These are phyloP conservation scores for Bipolaris victoriae DNA, from an alignment of 2,329 filamentous ascomycete species.

Conservation along the genomic window DNA sequence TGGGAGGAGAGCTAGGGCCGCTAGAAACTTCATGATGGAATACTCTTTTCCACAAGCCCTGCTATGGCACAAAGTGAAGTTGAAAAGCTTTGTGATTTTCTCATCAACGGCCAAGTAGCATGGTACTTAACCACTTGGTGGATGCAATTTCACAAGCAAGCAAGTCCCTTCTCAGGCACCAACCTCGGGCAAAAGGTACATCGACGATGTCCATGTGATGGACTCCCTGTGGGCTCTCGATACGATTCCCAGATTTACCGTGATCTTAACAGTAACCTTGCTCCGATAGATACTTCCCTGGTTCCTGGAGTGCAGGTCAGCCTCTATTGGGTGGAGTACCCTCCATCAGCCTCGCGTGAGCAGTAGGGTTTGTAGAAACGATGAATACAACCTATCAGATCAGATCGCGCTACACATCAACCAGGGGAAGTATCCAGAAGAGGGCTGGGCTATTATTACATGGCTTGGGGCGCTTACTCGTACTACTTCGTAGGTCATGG, in stretches of 20 bases:
- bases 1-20: conserved; percentile 34
- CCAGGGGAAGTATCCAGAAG: conserved; percentile 17
- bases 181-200: conserved; percentile 22
- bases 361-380: neutral
- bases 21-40: conserved; percentile 37
- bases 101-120: conserved; percentile 8
- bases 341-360: conserved; percentile 7
- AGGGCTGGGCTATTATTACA: conserved; percentile 2
- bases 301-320: conserved; percentile 14
- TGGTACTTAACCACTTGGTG: conserved; percentile 10
- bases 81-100: neutral
- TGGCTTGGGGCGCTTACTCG: conserved; percentile 15
- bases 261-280: conserved; percentile 29
- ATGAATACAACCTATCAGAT: conserved; percentile 13
- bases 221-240: conserved; percentile 4
- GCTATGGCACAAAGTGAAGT: neutral
- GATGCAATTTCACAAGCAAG: conserved; percentile 27
- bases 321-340: conserved; percentile 8
- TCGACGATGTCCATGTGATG: conserved; percentile 26
- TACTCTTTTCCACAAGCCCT: neutral
- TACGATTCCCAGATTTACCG: conserved; percentile 17
- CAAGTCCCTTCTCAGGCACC: conserved; percentile 9
- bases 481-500: conserved; percentile 13
- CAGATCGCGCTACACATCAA: conserved; percentile 1
- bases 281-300: conserved; percentile 3